Percentiles rank a stretch among this genome's conserved stretches.
These are phyloP conservation scores for Penicillium glabrum DNA, from an alignment of 2,329 filamentous ascomycete genomes.

Conservation along the genomic window DNA sequence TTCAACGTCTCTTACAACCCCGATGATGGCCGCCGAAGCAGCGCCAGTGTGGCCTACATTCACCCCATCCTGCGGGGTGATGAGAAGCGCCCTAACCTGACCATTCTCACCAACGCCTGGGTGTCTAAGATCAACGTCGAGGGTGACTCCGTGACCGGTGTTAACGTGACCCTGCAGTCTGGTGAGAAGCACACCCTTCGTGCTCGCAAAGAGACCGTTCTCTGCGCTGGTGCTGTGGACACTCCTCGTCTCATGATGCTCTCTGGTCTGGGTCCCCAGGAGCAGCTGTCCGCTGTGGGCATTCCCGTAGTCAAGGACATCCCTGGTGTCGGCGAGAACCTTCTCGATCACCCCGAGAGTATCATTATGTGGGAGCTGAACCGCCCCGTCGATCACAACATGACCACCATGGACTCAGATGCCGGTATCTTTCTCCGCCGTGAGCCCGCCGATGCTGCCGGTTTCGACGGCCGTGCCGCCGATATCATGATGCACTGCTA, in stretches of 20 bases:
- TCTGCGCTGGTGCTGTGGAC: constrained; percentile 78
- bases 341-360: constrained; percentile 64
- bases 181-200: constrained; percentile 56
- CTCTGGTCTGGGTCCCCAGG: constrained; percentile 53
- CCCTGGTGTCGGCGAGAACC: constrained; percentile 63
- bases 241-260: constrained; percentile 68
- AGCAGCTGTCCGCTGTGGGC: constrained; percentile 51
- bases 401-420: constrained; percentile 90
- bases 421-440: constrained; percentile 85
- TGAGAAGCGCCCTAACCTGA: constrained; percentile 80
- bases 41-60: constrained; percentile 87
- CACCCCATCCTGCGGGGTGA: constrained; percentile 84
- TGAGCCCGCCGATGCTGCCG: constrained; percentile 67
- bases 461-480: constrained; percentile 70
- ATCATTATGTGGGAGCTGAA: constrained; percentile 79
- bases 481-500: constrained; percentile 98
- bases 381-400: constrained; percentile 71
- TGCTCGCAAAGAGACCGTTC: constrained; percentile 73
- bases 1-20: constrained; percentile 91
- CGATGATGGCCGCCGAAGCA: constrained; percentile 79
- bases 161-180: constrained; percentile 66
- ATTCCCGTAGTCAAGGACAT: constrained; percentile 61
- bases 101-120: constrained; percentile 83
- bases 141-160: constrained; percentile 68
- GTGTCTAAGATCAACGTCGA: constrained; percentile 77